Base-by-base conservation (phyloP, 257 asterid species). In the Lantana camara region DNA sequence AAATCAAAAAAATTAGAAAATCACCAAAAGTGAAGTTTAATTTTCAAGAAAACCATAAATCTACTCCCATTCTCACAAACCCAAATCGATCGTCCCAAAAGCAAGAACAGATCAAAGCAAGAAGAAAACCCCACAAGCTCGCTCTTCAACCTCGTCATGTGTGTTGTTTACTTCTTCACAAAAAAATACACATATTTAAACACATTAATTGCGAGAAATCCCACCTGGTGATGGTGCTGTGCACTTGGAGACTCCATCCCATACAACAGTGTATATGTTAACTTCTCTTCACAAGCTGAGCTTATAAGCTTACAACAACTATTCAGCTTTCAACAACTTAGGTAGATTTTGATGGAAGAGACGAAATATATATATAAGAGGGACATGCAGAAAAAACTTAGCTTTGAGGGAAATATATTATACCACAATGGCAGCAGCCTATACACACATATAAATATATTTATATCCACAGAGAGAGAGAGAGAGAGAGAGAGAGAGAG, bases 161-260 rank as follows among this genome's bases (percentile, higher is more conserved):
- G n/a, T n/a, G n/a, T n/a, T n/a, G n/a, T n/a, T n/a, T n/a, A n/a
- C 21, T 20, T 23, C 21, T 2, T 20, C 35, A 10, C 47, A 56
- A 17, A 2, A 48, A 29, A 21, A 11, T 5, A 22, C 7, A 40
- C 1, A 41, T 9, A 37, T 11, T 1, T 27, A 21, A 4, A 8
- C 9, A 23, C 4, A 13, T 7, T 3, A n/a, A n/a, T n/a, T 7
- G 0, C 5, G 9, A n/a, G 22, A 40, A 51, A 63, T 20, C 51
- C 42, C 64, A 89, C 95, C 95, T 85, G 96, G 52, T 75, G 86
- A 65, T 78, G 90, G 47, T 57, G 79, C 7, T 76, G 88, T 45
- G 76, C 76, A 52, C 59, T 73, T 54, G 95, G 82, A 67, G 91
- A 73, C 73, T 85, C 96, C 96, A 91, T 90, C 54, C 71, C 80